These are phyloP conservation scores for Melaleuca alternifolia DNA, from an alignment of 345 rosid genomes.

Conservation along the genomic window DNA sequence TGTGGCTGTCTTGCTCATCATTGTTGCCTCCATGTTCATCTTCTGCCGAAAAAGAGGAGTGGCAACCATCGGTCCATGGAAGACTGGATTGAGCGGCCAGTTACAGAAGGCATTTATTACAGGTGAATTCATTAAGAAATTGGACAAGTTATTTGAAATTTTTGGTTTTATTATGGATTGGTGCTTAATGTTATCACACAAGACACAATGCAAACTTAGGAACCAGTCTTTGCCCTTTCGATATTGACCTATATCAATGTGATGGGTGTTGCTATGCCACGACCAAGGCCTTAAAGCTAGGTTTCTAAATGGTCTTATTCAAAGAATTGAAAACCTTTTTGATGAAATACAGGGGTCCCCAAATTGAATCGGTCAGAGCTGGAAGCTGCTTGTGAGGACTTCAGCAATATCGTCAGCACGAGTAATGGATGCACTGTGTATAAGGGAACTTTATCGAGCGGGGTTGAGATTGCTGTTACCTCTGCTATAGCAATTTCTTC, in stretches of 20 bases:
- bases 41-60: constrained; percentile 39
- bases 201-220: background rate
- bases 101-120: constrained; percentile 85
- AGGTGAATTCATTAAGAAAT: constrained; percentile 23
- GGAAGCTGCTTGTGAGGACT: constrained; percentile 98
- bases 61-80: constrained; percentile 77
- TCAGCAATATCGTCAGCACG: constrained; percentile 80
- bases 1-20: constrained; percentile 17
- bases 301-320: background rate
- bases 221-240: background rate
- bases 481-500: constrained; percentile 33
- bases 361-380: constrained; percentile 76
- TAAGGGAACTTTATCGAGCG: constrained; percentile 96
- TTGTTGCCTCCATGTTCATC: constrained; percentile 18
- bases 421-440: constrained; percentile 45
- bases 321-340: background rate
- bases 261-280: background rate
- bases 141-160: background rate
- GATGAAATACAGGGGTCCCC: constrained; percentile 65
- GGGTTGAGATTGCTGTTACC: constrained; percentile 92
- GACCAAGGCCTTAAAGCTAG: background rate
- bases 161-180: background rate
- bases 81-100: constrained; percentile 91
- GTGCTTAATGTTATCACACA: background rate
- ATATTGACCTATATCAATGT: background rate